Evolutionary conservation across 1,284 basidiomycete genomes (phyloP).

Genomic region (Athelia sp.): DNA sequence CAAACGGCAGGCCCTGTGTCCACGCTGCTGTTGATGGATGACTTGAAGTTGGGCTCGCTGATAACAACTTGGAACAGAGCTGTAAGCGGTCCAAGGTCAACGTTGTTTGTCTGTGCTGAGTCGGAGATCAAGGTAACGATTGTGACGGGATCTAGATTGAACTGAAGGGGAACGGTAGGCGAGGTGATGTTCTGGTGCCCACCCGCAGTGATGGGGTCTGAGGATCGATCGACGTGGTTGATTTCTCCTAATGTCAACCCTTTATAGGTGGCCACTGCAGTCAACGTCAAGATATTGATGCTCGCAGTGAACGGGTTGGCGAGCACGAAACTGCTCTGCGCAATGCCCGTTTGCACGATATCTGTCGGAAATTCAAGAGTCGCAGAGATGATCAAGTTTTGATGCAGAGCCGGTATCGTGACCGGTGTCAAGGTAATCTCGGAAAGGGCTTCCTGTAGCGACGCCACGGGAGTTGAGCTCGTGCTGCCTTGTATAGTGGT

Average conservation of each 20-base stretch:
- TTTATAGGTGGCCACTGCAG: conserved; percentile 51
- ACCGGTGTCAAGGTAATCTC: conserved; percentile 59
- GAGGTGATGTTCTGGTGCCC: conserved; percentile 64
- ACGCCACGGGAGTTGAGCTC: conserved; percentile 59
- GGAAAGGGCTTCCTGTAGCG: conserved; percentile 61
- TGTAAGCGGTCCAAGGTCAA: conserved; percentile 61
- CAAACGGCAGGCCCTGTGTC: conserved; percentile 48
- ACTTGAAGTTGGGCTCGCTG: conserved; percentile 45
- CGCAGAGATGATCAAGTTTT: conserved; percentile 56
- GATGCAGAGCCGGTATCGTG: conserved; percentile 62
- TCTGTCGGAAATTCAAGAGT: conserved; percentile 53
- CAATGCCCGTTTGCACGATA: conserved; percentile 55
- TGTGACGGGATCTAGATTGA: conserved; percentile 59
- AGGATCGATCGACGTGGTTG: conserved; percentile 46
- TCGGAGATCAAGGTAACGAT: conserved; percentile 57
- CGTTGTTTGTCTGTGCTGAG: conserved; percentile 49
- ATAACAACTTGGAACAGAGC: conserved; percentile 55
- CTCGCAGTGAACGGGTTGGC: conserved; percentile 75
- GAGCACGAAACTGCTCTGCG: conserved; percentile 50
- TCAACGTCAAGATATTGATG: conserved; percentile 61
- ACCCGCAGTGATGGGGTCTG: conserved; percentile 37
- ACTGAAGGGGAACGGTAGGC: conserved; percentile 52
- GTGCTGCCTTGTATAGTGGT: conserved; percentile 57
- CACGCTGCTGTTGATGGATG: conserved; percentile 51
- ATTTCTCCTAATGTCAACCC: conserved; percentile 54